Evolutionary conservation across 371 early-diverging fungal species (phyloP), one percentile per base, ranked within the genome.

Genomic region (Basidiobolus meristosporus): DNA sequence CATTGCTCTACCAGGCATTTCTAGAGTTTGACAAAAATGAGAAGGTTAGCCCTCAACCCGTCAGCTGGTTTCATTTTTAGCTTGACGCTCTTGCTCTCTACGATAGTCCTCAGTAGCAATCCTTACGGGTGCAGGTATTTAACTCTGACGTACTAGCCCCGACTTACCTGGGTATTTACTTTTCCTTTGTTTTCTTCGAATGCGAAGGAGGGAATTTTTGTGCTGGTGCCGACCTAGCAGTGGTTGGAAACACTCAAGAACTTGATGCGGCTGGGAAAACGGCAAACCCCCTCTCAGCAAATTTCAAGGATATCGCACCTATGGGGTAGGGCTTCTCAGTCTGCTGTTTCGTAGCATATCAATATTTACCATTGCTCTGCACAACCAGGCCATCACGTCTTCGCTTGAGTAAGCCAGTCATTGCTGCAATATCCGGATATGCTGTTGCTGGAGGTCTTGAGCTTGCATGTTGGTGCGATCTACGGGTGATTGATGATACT

Each of bases 381-480:
- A 7, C 5, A 23, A 6, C 1, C 41, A 57, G 60, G 2, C 58
- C 58, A 0, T 36, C 56, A 7, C 61, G 61, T 10, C 57, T 61
- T 57, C 34, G 36, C 4, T 46, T 61, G 4, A 48, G 51, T 29
- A 61, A 61, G 30, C 61, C 58, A 1, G 61, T 61, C 19, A 61
- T 61, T 33, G 61, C 58, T 1, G 57, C 57, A 30, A 49, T 61
- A 17, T 55, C 57, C 1, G 61, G 61, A 1, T 58, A 51, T 39
- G 58, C 58, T 0, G 61, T 61, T 4, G 61, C 62, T 7, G 62
- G 62, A 18, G 62, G 62, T 1, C 19, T 61, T 14, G 62, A 61
- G 31, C 38, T 61, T n/a, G 62, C 62, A 11, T 35, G 51, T n/a
- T 61, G 62, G 62, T 55, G 56, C n/a, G 62, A 61, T 31, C 50